Evolutionary conservation across 257 asterid genomes (phyloP).

Genomic region (Salvia miltiorrhiza): DNA sequence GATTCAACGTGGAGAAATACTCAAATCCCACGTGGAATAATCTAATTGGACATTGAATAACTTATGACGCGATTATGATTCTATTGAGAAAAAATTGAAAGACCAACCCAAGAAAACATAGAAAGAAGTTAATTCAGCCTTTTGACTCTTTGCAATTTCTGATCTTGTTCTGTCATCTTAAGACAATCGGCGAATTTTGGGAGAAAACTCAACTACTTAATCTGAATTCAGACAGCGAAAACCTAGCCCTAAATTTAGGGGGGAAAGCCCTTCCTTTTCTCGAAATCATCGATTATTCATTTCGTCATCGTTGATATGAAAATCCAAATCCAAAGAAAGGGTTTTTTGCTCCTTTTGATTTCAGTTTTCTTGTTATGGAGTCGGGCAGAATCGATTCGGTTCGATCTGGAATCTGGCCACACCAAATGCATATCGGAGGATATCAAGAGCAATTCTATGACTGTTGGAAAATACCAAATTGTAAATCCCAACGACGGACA

Average conservation of each 20-base stretch:
- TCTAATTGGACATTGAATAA: constrained; percentile 15
- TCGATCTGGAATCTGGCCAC: constrained; percentile 80
- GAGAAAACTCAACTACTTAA: neutral
- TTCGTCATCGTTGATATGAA: constrained; percentile 24
- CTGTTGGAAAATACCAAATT: constrained; percentile 85
- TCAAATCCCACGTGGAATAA: constrained; percentile 26
- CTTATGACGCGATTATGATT: constrained; percentile 31
- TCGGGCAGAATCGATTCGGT: constrained; percentile 65
- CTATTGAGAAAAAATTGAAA: neutral
- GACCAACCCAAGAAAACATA: neutral
- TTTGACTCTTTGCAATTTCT: constrained; percentile 18
- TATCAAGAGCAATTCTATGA: constrained; percentile 82
- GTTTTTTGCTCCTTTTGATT: constrained; percentile 32
- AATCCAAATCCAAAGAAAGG: constrained; percentile 28
- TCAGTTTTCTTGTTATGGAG: constrained; percentile 42
- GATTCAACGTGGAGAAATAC: neutral
- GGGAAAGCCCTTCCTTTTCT: neutral
- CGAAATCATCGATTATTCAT: neutral
- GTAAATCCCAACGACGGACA: constrained; percentile 74
- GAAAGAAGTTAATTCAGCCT: neutral
- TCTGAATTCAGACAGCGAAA: constrained; percentile 15
- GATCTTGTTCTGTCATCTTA: constrained; percentile 10
- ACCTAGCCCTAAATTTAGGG: neutral
- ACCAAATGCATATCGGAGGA: constrained; percentile 98
- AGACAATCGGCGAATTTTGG: neutral